phyloP scores from a whole-genome alignment of 192 early-diverging fungal genomes.

The Rhizophlyctis rosea region DNA sequence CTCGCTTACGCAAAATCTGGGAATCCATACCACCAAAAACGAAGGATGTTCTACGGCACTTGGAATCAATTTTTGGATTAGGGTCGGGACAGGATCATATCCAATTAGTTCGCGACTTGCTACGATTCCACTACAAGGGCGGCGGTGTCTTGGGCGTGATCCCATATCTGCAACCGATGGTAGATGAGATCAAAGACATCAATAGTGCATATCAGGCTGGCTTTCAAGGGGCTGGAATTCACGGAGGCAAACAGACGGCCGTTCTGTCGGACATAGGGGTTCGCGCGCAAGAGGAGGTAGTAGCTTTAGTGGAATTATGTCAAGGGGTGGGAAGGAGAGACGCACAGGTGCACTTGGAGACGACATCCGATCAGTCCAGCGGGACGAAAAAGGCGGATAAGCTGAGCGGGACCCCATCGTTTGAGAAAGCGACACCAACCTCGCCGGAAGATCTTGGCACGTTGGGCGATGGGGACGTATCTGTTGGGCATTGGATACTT shows the following conservation, averaged over 20 bases:
- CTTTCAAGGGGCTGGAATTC: conserved; percentile 4
- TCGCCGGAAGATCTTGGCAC: conserved; percentile 8
- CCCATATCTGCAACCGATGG: conserved; percentile 29
- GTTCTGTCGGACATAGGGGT: conserved; percentile 28
- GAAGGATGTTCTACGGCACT: conserved; percentile 11
- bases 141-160: conserved; percentile 21
- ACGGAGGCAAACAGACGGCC: neutral
- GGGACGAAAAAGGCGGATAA: neutral
- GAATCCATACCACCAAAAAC: conserved; percentile 15
- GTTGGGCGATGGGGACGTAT: conserved; percentile 8
- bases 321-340: conserved; percentile 21
- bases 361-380: conserved; percentile 1
- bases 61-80: conserved; percentile 14
- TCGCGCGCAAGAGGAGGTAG: conserved; percentile 12
- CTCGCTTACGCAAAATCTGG: conserved; percentile 26
- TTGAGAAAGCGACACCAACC: neutral
- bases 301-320: conserved; percentile 10
- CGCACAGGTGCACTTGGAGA: conserved; percentile 10
- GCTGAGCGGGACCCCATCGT: neutral
- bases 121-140: conserved; percentile 29
- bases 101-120: conserved; percentile 25
- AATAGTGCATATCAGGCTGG: conserved; percentile 30
- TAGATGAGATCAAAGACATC: conserved; percentile 26
- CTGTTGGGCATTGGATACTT: conserved; percentile 18
- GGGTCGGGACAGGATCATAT: conserved; percentile 13